Evolutionary conservation across 495 filamentous ascomycete species (phyloP).

Genomic region (Pyronema omphalodes): DNA sequence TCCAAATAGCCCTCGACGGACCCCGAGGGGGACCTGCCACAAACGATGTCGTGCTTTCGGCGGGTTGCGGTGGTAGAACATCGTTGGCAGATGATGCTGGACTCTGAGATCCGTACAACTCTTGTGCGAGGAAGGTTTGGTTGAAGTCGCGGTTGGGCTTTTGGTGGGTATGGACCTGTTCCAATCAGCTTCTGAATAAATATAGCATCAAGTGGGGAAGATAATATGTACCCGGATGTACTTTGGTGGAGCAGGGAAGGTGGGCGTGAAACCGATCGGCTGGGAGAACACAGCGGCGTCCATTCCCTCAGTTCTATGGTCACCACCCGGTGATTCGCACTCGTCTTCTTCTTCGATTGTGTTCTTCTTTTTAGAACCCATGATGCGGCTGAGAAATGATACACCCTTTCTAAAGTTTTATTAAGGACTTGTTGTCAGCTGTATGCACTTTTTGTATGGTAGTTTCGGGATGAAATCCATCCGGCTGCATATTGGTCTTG

Average conservation of each 20-base stretch:
- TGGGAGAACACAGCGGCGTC: slow-evolving; percentile 65
- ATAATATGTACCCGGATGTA: slow-evolving; percentile 44
- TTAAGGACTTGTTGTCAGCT: slow-evolving; percentile 21
- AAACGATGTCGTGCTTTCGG: slow-evolving; percentile 6
- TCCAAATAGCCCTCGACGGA: slow-evolving; percentile 57
- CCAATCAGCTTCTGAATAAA: neutral
- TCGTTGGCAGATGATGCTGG: neutral
- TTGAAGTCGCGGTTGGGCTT: slow-evolving; percentile 75
- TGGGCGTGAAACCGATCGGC: slow-evolving; percentile 73
- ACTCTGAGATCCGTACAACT: slow-evolving; percentile 32
- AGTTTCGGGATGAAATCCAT: slow-evolving; percentile 20
- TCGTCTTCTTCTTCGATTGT: slow-evolving; percentile 36
- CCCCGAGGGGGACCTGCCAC: slow-evolving; percentile 2
- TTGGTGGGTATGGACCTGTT: slow-evolving; percentile 49
- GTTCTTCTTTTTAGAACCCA: slow-evolving; percentile 52
- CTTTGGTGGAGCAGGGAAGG: slow-evolving; percentile 70
- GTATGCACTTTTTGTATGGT: slow-evolving; percentile 14
- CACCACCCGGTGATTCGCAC: slow-evolving; percentile 53
- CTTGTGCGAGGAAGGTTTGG: slow-evolving; percentile 78
- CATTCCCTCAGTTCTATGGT: slow-evolving; percentile 54
- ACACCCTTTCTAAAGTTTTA: slow-evolving; percentile 48
- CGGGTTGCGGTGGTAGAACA: slow-evolving; percentile 17
- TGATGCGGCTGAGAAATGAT: slow-evolving; percentile 83
- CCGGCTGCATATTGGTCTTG: neutral
- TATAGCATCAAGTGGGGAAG: neutral